These are phyloP conservation scores for Plasmodium gallinaceum DNA, from an alignment of 169 alveolate species.

Conservation along the genomic window DNA sequence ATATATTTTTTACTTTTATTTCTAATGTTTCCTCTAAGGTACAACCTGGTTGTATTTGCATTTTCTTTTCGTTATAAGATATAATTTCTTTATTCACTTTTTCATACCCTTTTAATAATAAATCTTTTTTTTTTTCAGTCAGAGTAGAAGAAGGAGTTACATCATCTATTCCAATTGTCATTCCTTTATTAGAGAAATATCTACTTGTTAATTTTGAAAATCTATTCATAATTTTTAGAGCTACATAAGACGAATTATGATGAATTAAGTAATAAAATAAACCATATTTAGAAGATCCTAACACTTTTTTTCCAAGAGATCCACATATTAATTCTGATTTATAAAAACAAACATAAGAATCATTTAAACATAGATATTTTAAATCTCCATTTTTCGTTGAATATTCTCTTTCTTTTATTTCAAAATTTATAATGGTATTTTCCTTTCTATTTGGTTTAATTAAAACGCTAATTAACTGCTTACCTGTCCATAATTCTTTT, in stretches of 20 bases:
- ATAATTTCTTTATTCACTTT: slow-evolving; percentile 91
- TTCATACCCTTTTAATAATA: slow-evolving; percentile 90
- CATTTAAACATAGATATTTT: slow-evolving; percentile 87
- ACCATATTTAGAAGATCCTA: slow-evolving; percentile 94
- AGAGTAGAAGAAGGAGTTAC: slow-evolving; percentile 92
- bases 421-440: slow-evolving; percentile 91
- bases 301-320: slow-evolving; percentile 94
- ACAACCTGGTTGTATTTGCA: slow-evolving; percentile 97
- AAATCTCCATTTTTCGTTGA: slow-evolving; percentile 52
- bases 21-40: slow-evolving; percentile 97
- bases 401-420: slow-evolving; percentile 92
- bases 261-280: slow-evolving; percentile 93
- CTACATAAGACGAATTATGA: slow-evolving; percentile 92
- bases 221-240: slow-evolving; percentile 96
- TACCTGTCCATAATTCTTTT: slow-evolving; percentile 99
- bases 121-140: slow-evolving; percentile 79
- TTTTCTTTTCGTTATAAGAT: slow-evolving; percentile 88
- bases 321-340: slow-evolving; percentile 97
- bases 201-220: slow-evolving; percentile 96
- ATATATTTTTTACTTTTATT: slow-evolving; percentile 90
- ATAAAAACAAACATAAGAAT: slow-evolving; percentile 96
- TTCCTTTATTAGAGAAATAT: slow-evolving; percentile 96
- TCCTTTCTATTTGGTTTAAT: slow-evolving; percentile 94
- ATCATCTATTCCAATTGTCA: slow-evolving; percentile 99
- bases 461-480: slow-evolving; percentile 94